Base-by-base conservation (phyloP, 192 early-diverging fungal species). In the Phlyctochytrium bullatum region DNA sequence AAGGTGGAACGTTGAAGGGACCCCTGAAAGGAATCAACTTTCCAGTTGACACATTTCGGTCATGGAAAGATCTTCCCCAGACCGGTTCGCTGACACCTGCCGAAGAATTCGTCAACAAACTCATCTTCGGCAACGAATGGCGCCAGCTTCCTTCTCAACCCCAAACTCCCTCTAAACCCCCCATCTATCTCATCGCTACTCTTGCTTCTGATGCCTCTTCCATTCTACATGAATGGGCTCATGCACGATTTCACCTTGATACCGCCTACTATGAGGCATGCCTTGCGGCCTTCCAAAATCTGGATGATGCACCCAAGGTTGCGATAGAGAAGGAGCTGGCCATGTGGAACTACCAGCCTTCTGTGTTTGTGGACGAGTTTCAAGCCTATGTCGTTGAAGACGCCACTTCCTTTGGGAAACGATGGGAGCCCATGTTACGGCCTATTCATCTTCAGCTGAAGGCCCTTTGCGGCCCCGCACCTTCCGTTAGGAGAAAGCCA, bases 1-100 rank as follows among this genome's bases (percentile, higher is more conserved):
- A 85, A 62, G 72, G 74, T 16, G 65, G 62, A 14, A 54, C 64
- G 29, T 64, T 85, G 17, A 80, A 79, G 28, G 83, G 83, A 20
- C 78, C 80, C 3, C 58, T 85, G 25, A 78, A 76, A 62, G 82
- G 82, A 14, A 66, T 82, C 64, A 85, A 85, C 53, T 78, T 85
- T 53, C 78, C 80, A 25, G 32, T 54, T 0, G 16, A 20, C 25
- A 20, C 36, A 14, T 47, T 14, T 47, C 20, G 6, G 6, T 4
- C 35, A 4, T 6, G 2, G 66, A 57, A 10, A 6, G 4, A 61
- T 16, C 12, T 62, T 71, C 6, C 54, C 12, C 4, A 28, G 12
- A 28, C 20, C 25, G 16, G 20, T 25, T 14, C 54, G 27, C 27
- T 57, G 54, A 10, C 16, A 28, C 12, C 10, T 10, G 14, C 10